phyloP scores from a whole-genome alignment of 495 filamentous ascomycete genomes.

The Podospora pseudoanserina region DNA sequence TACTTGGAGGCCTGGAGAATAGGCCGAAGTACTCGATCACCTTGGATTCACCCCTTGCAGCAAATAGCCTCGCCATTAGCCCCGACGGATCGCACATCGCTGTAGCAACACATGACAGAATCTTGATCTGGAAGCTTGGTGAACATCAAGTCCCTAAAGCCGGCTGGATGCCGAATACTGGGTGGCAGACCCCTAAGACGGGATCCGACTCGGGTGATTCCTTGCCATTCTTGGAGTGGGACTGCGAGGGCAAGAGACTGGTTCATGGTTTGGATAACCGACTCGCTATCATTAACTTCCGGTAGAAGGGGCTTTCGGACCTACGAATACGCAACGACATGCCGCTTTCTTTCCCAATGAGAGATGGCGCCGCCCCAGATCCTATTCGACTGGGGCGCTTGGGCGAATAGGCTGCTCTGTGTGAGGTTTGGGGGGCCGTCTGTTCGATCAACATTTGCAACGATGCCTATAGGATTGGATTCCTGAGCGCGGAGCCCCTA shows the following conservation, averaged over 20 bases:
- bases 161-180: slow-evolving; percentile 50
- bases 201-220: slow-evolving; percentile 45
- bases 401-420: not conserved
- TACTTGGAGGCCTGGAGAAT: slow-evolving; percentile 46
- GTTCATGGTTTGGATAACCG: slow-evolving; percentile 53
- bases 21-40: slow-evolving; percentile 57
- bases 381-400: not conserved
- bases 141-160: slow-evolving; percentile 62
- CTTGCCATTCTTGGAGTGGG: slow-evolving; percentile 66
- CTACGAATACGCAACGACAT: not conserved
- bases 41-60: slow-evolving; percentile 48
- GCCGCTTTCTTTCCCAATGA: not conserved
- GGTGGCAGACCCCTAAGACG: slow-evolving; percentile 49
- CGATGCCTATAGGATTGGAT: not conserved
- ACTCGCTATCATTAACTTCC: slow-evolving; percentile 48
- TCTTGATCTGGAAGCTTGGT: slow-evolving; percentile 71
- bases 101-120: slow-evolving; percentile 59
- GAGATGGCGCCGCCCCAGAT: not conserved
- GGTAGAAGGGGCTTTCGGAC: slow-evolving; percentile 21
- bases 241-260: slow-evolving; percentile 68
- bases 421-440: not conserved
- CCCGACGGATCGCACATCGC: slow-evolving; percentile 70
- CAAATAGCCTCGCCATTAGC: slow-evolving; percentile 63
- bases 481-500: not conserved
- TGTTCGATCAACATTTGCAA: not conserved